phyloP scores from a whole-genome alignment of 495 filamentous ascomycete species.

The Aspergillus olivimuriae region DNA sequence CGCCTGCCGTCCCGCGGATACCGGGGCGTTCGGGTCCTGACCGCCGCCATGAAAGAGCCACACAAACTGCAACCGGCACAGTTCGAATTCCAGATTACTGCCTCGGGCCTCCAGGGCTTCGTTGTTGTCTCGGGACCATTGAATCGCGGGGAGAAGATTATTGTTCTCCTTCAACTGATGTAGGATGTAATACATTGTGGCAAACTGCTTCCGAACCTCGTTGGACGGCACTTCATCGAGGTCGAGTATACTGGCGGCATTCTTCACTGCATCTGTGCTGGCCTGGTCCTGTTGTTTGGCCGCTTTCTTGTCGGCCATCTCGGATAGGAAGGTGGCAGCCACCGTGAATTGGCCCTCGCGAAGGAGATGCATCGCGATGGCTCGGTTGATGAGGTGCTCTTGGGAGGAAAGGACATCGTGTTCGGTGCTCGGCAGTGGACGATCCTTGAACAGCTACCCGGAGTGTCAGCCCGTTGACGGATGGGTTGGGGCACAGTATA shows the following conservation, averaged over 20 bases:
- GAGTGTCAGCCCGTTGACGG: too few species aligned
- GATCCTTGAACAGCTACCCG: constrained; percentile 67
- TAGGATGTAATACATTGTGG: constrained; percentile 85
- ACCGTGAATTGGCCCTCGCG: constrained; percentile 91
- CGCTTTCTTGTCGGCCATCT: constrained; percentile 39
- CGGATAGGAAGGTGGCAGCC: constrained; percentile 71
- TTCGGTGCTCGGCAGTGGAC: constrained; percentile 66
- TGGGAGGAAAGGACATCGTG: constrained; percentile 77
- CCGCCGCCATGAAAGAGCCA: constrained; percentile 63
- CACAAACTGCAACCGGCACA: constrained; percentile 79
- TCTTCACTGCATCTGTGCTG: constrained; percentile 9
- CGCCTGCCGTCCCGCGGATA: constrained; percentile 35
- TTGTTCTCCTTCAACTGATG: constrained; percentile 59
- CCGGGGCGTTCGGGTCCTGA: constrained; percentile 17
- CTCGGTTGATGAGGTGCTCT: constrained; percentile 73
- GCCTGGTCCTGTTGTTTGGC: constrained; percentile 8
- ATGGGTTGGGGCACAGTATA: too few species aligned
- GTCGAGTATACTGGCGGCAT: constrained; percentile 27
- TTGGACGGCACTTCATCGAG: constrained; percentile 55
- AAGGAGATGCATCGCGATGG: constrained; percentile 92
- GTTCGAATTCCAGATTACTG: constrained; percentile 91
- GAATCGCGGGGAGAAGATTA: constrained; percentile 76
- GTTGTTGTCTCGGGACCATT: constrained; percentile 72
- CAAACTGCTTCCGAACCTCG: constrained; percentile 71
- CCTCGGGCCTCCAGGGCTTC: constrained; percentile 69